Evolutionary conservation across 768 basidiomycete genomes (phyloP).

Genomic region (Termitomyces sp.): DNA sequence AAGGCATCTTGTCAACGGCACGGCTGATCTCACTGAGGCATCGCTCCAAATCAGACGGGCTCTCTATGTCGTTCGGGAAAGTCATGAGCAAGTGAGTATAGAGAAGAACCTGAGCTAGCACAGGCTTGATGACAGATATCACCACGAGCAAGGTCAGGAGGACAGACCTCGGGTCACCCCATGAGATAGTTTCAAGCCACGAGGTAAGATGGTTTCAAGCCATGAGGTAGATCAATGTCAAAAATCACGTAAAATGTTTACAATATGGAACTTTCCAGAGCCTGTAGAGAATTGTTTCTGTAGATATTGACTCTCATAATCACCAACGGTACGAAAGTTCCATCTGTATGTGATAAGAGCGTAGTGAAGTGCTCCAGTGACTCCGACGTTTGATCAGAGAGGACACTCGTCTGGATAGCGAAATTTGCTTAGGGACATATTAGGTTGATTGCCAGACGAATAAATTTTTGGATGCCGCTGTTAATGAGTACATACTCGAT

Average conservation of each 20-base stretch:
- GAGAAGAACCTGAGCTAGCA: neutral
- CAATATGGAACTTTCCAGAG: neutral
- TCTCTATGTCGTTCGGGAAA: neutral
- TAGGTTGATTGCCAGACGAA: neutral
- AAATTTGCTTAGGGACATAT: neutral
- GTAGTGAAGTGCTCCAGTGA: neutral
- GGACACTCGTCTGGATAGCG: neutral
- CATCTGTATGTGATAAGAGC: neutral
- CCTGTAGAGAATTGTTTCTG: neutral
- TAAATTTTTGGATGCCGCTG: neutral
- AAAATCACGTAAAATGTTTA: neutral
- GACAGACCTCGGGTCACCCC: neutral
- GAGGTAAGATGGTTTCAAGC: too few relatives aligned
- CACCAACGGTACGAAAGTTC: neutral
- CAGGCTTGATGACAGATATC: neutral
- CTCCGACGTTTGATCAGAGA: neutral
- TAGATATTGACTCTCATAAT: neutral
- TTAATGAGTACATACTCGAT: neutral
- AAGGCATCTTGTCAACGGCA: conserved; percentile 3
- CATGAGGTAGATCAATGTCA: neutral
- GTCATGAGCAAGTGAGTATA: neutral
- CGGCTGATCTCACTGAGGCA: neutral
- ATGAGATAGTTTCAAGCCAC: neutral
- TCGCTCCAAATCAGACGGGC: neutral
- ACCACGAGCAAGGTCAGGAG: neutral